Percentiles rank a stretch among this genome's conserved stretches.
phyloP scores from a whole-genome alignment of 2,329 filamentous ascomycete species.

The Sordariomycetes sp. region DNA sequence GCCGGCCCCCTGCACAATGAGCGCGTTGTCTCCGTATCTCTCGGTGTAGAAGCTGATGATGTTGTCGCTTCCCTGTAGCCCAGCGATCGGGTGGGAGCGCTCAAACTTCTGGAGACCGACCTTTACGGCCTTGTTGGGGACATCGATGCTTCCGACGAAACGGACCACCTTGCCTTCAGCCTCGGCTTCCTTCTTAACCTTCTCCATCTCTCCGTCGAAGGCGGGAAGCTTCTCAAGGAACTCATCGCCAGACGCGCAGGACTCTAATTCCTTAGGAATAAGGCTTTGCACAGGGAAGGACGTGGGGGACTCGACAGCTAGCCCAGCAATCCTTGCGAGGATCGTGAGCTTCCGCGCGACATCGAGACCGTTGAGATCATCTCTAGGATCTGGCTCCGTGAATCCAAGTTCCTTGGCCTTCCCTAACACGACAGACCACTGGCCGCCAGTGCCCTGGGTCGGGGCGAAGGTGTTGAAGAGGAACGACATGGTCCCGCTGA shows the following conservation, averaged over 20 bases:
- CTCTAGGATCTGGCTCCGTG: conserved; percentile 77
- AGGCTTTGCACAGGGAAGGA: conserved; percentile 89
- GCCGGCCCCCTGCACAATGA: conserved; percentile 90
- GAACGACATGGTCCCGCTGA: conserved; percentile 96
- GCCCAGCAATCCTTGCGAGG: conserved; percentile 70
- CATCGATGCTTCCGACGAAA: conserved; percentile 88
- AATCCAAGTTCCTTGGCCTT: conserved; percentile 90
- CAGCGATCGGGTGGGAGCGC: conserved; percentile 78
- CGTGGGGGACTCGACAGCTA: conserved; percentile 71
- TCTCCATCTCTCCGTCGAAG: conserved; percentile 85
- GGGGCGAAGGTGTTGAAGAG: conserved; percentile 96
- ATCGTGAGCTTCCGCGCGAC: conserved; percentile 96
- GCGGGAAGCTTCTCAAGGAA: conserved; percentile 70
- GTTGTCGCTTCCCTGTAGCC: conserved; percentile 94
- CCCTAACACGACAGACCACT: conserved; percentile 83
- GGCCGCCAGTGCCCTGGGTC: conserved; percentile 57
- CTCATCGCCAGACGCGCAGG: conserved; percentile 63
- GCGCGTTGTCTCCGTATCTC: conserved; percentile 78
- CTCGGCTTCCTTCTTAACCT: conserved; percentile 72
- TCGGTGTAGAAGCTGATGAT: conserved; percentile 98
- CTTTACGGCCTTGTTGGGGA: conserved; percentile 68
- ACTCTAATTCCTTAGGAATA: conserved; percentile 78
- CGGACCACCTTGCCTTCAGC: conserved; percentile 82
- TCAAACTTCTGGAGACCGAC: conserved; percentile 88
- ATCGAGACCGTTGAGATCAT: conserved; percentile 77